Evolutionary conservation across 176 grass and related monocot genomes (phyloP), one percentile per base, ranked within the genome.

Genomic region (Bonia amplexicaulis): DNA sequence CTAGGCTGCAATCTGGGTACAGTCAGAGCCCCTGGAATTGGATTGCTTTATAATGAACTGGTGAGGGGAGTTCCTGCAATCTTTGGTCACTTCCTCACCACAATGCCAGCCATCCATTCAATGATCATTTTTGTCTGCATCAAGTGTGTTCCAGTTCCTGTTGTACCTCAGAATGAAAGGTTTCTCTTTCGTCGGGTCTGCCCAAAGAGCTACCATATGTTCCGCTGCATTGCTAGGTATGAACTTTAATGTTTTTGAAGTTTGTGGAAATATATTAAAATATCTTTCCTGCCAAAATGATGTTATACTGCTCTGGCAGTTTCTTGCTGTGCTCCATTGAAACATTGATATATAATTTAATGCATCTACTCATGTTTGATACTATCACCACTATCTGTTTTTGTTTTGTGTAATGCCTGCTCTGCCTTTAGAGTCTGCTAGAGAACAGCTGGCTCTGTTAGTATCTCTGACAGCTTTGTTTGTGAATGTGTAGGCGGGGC

Each of bases 61-160:
- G 96, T 96, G 60, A 92, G 85, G 72, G 96, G 96, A 16, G 90
- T 99, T 74, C 96, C 96, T 89, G 89, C 91, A 80, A 94, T 96
- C 68, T 96, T 99, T 77, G 96, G 93, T 70, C 96, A 96, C 31
- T 99, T 99, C 78, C 86, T 99, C 39, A 89, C 91, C n/a, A 99
- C 93, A 74, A 82, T 99, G 78, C 96, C 93, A 55, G 93, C 96
- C 54, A 96, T 96, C 81, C 93, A 99, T 85, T 99, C 96, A 14
- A 96, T 96, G 93, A 72, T 99, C 48, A 99, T 99, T 85, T 99
- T 99, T 91, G 96, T 99, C 42, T 99, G 96, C 75, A 96, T 99
- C 85, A 99, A 99, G 77, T 99, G 92, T 84, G 91, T 99, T 66
- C 91, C 96, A 71, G 91, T 99, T 82, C 93, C 96, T 62, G 91